Conservation (phyloP, 2,329 filamentous ascomycete genomes). For the Chrysoporthe cubensis region DNA sequence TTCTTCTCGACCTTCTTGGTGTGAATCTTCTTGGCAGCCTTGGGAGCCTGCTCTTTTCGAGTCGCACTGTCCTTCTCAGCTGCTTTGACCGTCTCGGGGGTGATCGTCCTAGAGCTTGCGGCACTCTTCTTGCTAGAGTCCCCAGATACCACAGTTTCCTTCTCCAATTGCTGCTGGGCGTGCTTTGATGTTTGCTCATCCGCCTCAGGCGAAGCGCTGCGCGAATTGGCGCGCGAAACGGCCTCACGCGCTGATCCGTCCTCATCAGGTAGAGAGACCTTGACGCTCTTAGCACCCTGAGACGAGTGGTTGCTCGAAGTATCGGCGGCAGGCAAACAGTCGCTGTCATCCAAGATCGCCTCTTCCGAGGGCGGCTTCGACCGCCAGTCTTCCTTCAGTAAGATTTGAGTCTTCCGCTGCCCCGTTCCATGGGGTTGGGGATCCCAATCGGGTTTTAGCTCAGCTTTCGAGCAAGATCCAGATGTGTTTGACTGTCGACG, state of each 20-base stretch:
- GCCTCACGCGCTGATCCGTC: slow-evolving; percentile 15
- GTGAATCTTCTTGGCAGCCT: neutral
- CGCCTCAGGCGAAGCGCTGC: slow-evolving; percentile 11
- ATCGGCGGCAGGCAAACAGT: slow-evolving; percentile 9
- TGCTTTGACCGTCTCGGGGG: neutral
- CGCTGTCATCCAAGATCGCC: slow-evolving; percentile 12
- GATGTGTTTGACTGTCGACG: slow-evolving; percentile 13
- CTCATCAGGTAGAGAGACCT: slow-evolving; percentile 19
- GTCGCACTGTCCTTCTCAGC: neutral
- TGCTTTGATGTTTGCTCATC: neutral
- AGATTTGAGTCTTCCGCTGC: neutral
- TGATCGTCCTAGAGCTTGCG: slow-evolving; percentile 2
- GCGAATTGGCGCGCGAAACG: neutral
- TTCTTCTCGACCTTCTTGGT: neutral
- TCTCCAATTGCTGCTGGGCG: neutral
- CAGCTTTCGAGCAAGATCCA: neutral
- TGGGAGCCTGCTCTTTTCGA: neutral
- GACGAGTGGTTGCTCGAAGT: slow-evolving; percentile 17
- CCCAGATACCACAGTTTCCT: neutral
- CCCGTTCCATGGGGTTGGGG: slow-evolving; percentile 1
- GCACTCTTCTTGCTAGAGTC: neutral
- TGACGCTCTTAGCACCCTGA: slow-evolving; percentile 15
- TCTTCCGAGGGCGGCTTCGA: slow-evolving; percentile 24
- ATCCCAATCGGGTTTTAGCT: neutral
- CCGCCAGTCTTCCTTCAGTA: slow-evolving; percentile 22